Percentiles rank a stretch among this genome's conserved stretches.
Evolutionary conservation across 805 yeast species (phyloP).

Genomic region (Cyberlindnera veronae): DNA sequence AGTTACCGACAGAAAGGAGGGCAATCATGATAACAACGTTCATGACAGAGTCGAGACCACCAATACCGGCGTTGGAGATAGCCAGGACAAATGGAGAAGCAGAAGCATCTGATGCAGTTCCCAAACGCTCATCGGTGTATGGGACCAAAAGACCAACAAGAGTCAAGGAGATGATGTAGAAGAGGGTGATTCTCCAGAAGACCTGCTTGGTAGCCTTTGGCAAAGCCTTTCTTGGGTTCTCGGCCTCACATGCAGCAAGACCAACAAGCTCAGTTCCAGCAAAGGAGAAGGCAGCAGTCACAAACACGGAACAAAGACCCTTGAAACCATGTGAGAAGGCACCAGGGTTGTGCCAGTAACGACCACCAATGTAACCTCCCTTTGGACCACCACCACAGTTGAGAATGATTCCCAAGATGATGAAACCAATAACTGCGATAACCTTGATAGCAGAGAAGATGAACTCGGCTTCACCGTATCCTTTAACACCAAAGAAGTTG

Average conservation of each 20-base stretch:
- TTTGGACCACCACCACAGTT: conserved; percentile 58
- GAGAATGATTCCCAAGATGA: conserved; percentile 50
- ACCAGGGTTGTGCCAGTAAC: conserved; percentile 51
- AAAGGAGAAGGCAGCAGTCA: conserved; percentile 64
- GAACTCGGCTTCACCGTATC: conserved; percentile 52
- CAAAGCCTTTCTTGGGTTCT: conserved; percentile 37
- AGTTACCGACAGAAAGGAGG: conserved; percentile 33
- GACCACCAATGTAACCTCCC: conserved; percentile 43
- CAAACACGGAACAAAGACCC: conserved; percentile 54
- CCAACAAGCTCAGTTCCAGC: conserved; percentile 64
- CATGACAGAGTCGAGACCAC: conserved; percentile 55
- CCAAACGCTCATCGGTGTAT: conserved; percentile 46
- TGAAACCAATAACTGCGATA: conserved; percentile 59
- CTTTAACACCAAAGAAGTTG: conserved; percentile 50
- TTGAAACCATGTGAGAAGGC: conserved; percentile 57
- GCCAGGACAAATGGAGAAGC: conserved; percentile 83
- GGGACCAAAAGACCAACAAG: conserved; percentile 73
- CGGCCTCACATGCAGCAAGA: conserved; percentile 46
- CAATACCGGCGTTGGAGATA: conserved; percentile 56
- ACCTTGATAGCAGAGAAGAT: conserved; percentile 66
- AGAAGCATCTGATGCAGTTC: conserved; percentile 51
- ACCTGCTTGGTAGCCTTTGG: conserved; percentile 37
- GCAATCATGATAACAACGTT: conserved; percentile 60
- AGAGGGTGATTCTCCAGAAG: conserved; percentile 71
- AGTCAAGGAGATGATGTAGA: conserved; percentile 57